Percentiles rank a stretch among this genome's conserved stretches.
These are phyloP conservation scores for Teratosphaeria nubilosa DNA, from an alignment of 2,329 filamentous ascomycete species.

Conservation along the genomic window DNA sequence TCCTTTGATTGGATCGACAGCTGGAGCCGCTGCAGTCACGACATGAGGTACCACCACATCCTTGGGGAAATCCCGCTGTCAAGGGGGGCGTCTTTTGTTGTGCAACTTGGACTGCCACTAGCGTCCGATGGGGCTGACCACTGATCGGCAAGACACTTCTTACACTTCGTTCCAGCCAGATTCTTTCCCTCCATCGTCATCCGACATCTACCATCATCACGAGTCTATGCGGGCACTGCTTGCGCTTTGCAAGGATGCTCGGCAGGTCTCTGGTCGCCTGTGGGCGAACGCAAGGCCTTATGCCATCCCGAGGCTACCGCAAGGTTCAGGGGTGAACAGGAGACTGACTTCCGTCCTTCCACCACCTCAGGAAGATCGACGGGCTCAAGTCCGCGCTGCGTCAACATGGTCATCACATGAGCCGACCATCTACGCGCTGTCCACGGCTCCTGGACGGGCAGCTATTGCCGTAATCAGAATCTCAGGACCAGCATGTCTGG, in stretches of 20 bases:
- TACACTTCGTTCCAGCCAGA: no score
- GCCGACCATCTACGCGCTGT: conserved; percentile 80
- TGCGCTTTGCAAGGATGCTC: background rate
- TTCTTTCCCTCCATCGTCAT: no score
- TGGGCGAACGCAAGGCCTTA: background rate
- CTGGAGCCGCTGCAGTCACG: no score
- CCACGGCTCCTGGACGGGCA: conserved; percentile 72
- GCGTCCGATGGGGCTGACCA: background rate
- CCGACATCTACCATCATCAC: no score
- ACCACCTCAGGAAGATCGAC: background rate
- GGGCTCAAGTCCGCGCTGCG: background rate
- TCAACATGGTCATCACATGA: conserved; percentile 4
- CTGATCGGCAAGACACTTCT: background rate
- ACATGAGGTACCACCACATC: no score
- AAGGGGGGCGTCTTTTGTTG: no score
- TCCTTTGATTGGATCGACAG: no score
- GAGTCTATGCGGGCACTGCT: background rate
- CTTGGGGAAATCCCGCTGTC: background rate
- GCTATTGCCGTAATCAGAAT: conserved; percentile 86
- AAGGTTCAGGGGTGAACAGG: background rate
- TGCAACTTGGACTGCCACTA: background rate
- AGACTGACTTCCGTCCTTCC: background rate
- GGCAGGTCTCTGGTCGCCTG: background rate
- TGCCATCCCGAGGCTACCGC: background rate
- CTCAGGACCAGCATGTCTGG: conserved; percentile 63